Conservation (phyloP, 352 stramenopile species). For the Globisporangium iwayamae region DNA sequence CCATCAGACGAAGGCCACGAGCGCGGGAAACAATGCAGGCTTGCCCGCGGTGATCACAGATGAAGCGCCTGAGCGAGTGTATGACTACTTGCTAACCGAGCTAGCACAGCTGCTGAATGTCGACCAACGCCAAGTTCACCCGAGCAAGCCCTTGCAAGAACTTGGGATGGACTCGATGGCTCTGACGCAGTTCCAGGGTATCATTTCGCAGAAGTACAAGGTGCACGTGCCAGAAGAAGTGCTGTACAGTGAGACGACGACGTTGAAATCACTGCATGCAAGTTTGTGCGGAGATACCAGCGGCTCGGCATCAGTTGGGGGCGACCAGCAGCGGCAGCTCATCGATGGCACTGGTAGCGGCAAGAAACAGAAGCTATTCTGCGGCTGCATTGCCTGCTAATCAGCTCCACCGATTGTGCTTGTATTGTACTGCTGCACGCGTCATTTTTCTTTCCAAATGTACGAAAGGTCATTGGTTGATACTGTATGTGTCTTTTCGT, state of each 20-base stretch:
- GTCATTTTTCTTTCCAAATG: slow-evolving; percentile 1
- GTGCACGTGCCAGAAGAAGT: slow-evolving; percentile 92
- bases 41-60: slow-evolving; percentile 50
- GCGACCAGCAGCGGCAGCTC: slow-evolving; percentile 22
- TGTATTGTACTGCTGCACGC: background rate
- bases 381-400: slow-evolving; percentile 74
- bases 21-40: slow-evolving; percentile 19
- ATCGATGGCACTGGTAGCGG: slow-evolving; percentile 15
- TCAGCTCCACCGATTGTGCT: background rate
- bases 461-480: background rate
- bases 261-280: slow-evolving; percentile 81
- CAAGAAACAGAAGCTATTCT: slow-evolving; percentile 61
- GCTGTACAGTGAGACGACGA: slow-evolving; percentile 87
- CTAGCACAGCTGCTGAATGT: slow-evolving; percentile 59
- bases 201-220: slow-evolving; percentile 87
- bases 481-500: background rate
- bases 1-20: background rate
- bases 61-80: slow-evolving; percentile 49
- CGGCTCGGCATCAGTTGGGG: slow-evolving; percentile 6
- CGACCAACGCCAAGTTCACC: slow-evolving; percentile 41
- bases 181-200: slow-evolving; percentile 94
- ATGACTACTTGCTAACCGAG: slow-evolving; percentile 51
- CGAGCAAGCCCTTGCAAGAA: slow-evolving; percentile 61
- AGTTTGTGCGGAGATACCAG: slow-evolving; percentile 44
- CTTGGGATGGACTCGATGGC: slow-evolving; percentile 92